phyloP scores from a whole-genome alignment of 2,329 filamentous ascomycete genomes.

The Thielaviopsis musarum region DNA sequence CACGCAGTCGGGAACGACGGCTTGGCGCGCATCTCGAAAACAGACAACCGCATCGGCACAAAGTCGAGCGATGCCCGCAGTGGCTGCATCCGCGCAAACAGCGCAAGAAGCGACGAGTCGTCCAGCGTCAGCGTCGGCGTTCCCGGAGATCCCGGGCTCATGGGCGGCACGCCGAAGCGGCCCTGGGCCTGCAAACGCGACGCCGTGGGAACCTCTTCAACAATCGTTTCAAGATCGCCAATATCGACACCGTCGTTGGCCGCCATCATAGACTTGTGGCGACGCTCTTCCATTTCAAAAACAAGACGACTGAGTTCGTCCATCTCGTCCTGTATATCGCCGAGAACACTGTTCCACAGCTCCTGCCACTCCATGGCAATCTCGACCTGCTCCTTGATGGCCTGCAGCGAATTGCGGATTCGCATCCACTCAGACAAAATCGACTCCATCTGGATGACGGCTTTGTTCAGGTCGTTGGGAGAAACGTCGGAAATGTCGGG shows the following conservation, averaged over 20 bases:
- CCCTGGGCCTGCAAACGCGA: slow-evolving; percentile 26
- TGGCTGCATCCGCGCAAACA: slow-evolving; percentile 93
- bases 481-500: slow-evolving; percentile 58
- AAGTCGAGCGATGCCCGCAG: slow-evolving; percentile 87
- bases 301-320: slow-evolving; percentile 65
- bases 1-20: slow-evolving; percentile 77
- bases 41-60: slow-evolving; percentile 79
- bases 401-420: slow-evolving; percentile 61
- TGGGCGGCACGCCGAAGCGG: slow-evolving; percentile 50
- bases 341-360: slow-evolving; percentile 82
- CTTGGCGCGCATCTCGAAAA: slow-evolving; percentile 66
- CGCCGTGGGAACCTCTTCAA: slow-evolving; percentile 61
- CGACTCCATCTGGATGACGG: slow-evolving; percentile 77
- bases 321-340: slow-evolving; percentile 79
- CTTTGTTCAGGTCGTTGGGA: slow-evolving; percentile 50
- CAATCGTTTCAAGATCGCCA: slow-evolving; percentile 79
- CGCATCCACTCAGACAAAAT: slow-evolving; percentile 73
- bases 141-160: slow-evolving; percentile 42
- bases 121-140: slow-evolving; percentile 49
- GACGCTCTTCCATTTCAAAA: slow-evolving; percentile 94
- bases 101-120: slow-evolving; percentile 70
- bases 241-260: slow-evolving; percentile 56
- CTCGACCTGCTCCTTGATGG: slow-evolving; percentile 79
- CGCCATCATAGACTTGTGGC: slow-evolving; percentile 61
- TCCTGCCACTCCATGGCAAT: slow-evolving; percentile 99